A percentile compares a stretch with the other conserved stretches of the same genome.
phyloP scores from a whole-genome alignment of 257 asterid genomes.

The Forsythia viridissima region DNA sequence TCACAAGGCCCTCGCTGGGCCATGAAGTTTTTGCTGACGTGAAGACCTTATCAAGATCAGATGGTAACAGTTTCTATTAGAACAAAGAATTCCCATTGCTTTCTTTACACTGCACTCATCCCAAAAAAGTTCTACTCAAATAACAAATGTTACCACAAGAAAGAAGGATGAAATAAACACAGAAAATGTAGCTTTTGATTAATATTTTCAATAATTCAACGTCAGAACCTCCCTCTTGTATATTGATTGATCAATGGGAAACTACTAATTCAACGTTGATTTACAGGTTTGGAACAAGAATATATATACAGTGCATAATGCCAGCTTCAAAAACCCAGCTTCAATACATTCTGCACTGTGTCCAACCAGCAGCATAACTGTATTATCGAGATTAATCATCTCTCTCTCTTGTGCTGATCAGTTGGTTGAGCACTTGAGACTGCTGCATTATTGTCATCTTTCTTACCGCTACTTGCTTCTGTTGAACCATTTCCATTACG shows the following conservation, averaged over 20 bases:
- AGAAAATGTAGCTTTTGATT: background rate
- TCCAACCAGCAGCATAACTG: slow-evolving; percentile 1
- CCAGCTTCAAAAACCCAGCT: slow-evolving; percentile 37
- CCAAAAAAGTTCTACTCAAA: too few relatives aligned
- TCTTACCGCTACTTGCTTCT: slow-evolving; percentile 26
- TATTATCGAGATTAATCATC: slow-evolving; percentile 9
- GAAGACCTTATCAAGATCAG: too few relatives aligned
- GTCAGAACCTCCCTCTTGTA: background rate
- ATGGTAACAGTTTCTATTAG: too few relatives aligned
- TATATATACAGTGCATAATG: slow-evolving; percentile 30
- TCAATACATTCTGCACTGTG: slow-evolving; percentile 27
- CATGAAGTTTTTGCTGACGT: too few relatives aligned
- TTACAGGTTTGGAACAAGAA: background rate
- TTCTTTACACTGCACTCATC: too few relatives aligned
- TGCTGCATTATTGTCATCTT: slow-evolving; percentile 30
- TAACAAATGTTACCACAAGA: too few relatives aligned
- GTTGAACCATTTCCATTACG: slow-evolving; percentile 50
- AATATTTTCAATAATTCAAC: too few relatives aligned
- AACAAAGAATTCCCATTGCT: too few relatives aligned
- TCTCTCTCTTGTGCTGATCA: slow-evolving; percentile 28
- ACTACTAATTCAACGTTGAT: background rate
- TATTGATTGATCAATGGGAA: background rate
- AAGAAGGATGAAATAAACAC: too few relatives aligned
- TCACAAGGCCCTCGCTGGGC: too few relatives aligned
- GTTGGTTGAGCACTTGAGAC: slow-evolving; percentile 32